Percentiles rank a stretch among this genome's conserved stretches.
phyloP scores from a whole-genome alignment of 176 grass and related monocot species.

The Carex scoparia region DNA sequence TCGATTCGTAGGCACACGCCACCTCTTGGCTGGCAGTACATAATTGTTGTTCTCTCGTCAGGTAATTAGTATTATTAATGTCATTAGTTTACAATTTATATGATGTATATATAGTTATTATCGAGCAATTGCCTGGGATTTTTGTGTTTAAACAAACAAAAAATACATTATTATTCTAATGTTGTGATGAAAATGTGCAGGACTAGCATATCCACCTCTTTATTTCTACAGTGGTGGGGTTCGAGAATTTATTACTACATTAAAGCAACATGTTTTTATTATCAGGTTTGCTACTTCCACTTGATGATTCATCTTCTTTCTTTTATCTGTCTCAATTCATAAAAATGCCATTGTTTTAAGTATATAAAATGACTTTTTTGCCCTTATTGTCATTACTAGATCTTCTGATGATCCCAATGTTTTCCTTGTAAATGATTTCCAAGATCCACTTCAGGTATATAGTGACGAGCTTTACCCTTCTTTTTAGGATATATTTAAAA shows the following conservation, averaged over 20 bases:
- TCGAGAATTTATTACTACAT: conserved; percentile 73
- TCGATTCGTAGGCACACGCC: conserved; percentile 85
- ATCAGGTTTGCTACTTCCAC: conserved; percentile 53
- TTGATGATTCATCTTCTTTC: not conserved
- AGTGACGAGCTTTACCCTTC: not conserved
- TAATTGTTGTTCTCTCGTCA: conserved; percentile 93
- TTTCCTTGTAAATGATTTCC: conserved; percentile 97
- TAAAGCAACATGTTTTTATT: conserved; percentile 86
- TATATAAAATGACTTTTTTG: conserved; percentile 20
- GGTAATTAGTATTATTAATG: conserved; percentile 36
- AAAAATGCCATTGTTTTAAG: not conserved
- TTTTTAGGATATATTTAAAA: not conserved
- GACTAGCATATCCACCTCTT: conserved; percentile 85
- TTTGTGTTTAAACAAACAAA: not conserved
- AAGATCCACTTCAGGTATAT: conserved; percentile 93
- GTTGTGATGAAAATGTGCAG: conserved; percentile 40
- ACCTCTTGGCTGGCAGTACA: conserved; percentile 70
- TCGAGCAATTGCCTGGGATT: not conserved
- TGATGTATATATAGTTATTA: not conserved
- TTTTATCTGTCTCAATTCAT: not conserved
- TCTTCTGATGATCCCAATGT: conserved; percentile 86
- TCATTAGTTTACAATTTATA: not conserved
- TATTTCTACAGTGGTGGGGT: conserved; percentile 94
- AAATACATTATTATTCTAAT: conserved; percentile 9
- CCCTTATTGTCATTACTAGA: conserved; percentile 49